Base-by-base conservation (phyloP, 257 asterid genomes). In the Coffea canephora region DNA sequence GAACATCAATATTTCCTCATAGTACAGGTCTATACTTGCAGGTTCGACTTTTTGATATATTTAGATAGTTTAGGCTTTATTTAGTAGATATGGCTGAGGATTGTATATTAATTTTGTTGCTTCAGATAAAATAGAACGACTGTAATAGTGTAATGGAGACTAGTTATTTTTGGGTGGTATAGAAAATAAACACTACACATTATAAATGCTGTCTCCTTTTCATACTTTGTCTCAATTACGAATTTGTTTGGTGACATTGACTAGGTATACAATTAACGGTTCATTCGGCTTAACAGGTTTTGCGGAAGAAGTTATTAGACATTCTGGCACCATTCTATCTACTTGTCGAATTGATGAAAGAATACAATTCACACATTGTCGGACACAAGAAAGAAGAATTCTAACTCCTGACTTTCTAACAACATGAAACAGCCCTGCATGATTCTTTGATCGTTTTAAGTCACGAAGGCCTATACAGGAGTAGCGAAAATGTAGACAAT, bases 81-180 rank as follows among this genome's bases (percentile, higher is more conserved):
- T 85, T 77, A 77, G 79, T 57, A 87, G 67, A 78, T 83, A 79
- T 78, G 91, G 84, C 84, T 89, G 93, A 91, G 87, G 94, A 85
- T 90, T 94, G 97, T 93, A 91, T 93, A 91, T 93, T 92, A 88
- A 83, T 92, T 94, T 89, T 91, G 95, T 80, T 89, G 87, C 82
- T 86, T 90, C 90, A 88, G 91, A 85, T 83, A 86, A 76, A 67
- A 77, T 92, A 93, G 91, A 84, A 87, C 89, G 88, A 88, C 87
- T 92, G 94, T 87, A 73, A 84, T 80, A 71, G 88, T 80, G 86
- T 75, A 83, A 82, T 78, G 89, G 74, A 84, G 84, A 80, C 85
- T 72, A 79, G 82, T 75, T 87, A 83, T 69, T 82, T 54, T 87
- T 82, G 90, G 90, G 75, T 87, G 92, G 91, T 88, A 87, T 86